A percentile compares a stretch with the other conserved stretches of the same genome.
Evolutionary conservation across 331 rosid genomes (phyloP).

Genomic region (Malus hybrid): DNA sequence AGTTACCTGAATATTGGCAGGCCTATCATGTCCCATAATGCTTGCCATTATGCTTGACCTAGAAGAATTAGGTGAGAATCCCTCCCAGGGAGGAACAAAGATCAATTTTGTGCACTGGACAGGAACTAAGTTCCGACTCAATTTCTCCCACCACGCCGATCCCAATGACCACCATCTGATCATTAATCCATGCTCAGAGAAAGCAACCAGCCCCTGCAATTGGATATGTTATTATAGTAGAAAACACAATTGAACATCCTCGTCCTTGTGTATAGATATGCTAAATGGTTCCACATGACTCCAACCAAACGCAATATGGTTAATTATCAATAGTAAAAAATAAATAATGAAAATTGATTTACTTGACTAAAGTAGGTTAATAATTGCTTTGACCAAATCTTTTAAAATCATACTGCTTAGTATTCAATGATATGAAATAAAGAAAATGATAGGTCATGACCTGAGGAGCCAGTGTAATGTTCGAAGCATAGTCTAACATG

Average conservation of each 20-base stretch:
- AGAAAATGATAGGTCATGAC: neutral
- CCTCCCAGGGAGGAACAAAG: constrained; percentile 98
- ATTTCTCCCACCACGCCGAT: constrained; percentile 97
- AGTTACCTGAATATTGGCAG: constrained; percentile 47
- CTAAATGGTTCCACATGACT: neutral
- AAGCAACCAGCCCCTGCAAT: constrained; percentile 86
- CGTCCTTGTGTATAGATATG: neutral
- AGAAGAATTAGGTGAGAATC: constrained; percentile 91
- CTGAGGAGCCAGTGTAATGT: neutral
- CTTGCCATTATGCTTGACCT: constrained; percentile 89
- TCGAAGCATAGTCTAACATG: neutral
- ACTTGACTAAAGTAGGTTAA: neutral
- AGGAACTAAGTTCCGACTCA: constrained; percentile 75
- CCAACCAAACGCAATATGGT: neutral
- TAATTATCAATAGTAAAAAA: neutral
- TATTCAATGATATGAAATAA: neutral
- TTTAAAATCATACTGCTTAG: neutral
- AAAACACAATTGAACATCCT: neutral
- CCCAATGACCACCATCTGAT: constrained; percentile 99
- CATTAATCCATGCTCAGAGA: constrained; percentile 88
- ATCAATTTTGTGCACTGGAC: constrained; percentile 91
- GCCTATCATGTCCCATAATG: constrained; percentile 48
- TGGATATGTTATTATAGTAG: constrained; percentile 12
- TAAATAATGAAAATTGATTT: no score
- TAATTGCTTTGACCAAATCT: neutral